Evolutionary conservation across 2,329 filamentous ascomycete species (phyloP).

Genomic region (Myriosclerotinia curreyana): DNA sequence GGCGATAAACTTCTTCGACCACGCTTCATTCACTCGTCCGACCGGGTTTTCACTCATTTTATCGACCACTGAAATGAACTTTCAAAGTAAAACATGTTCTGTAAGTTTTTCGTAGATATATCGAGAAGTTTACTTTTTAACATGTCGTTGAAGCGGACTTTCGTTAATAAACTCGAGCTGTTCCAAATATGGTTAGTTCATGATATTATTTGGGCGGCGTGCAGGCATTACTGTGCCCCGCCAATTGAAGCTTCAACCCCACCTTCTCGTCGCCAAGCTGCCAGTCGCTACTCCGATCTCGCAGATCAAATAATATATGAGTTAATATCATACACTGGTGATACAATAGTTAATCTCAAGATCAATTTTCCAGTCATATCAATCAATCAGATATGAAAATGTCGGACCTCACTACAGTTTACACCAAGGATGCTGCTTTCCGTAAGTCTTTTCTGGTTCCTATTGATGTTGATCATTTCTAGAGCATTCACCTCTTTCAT

Average conservation of each 20-base stretch:
- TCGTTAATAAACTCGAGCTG: conserved; percentile 6
- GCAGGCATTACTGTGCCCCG: conserved; percentile 4
- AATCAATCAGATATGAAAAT: conserved; percentile 31
- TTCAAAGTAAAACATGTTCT: neutral
- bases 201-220: neutral
- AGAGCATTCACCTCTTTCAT: neutral
- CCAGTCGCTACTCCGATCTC: conserved; percentile 17
- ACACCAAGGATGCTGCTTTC: conserved; percentile 39
- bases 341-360: neutral
- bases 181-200: conserved; percentile 16
- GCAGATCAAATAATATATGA: conserved; percentile 10
- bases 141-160: conserved; percentile 36
- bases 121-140: conserved; percentile 26
- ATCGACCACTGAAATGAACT: conserved; percentile 3
- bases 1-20: neutral
- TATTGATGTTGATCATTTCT: neutral
- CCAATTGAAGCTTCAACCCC: conserved; percentile 12
- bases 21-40: conserved; percentile 24
- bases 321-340: neutral
- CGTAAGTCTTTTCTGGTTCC: conserved; percentile 31
- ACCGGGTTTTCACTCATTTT: conserved; percentile 31
- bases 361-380: neutral
- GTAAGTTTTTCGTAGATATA: conserved; percentile 27
- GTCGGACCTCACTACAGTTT: conserved; percentile 39
- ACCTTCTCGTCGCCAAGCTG: conserved; percentile 14